Evolutionary conservation across 495 filamentous ascomycete genomes (phyloP).

Genomic region (Penicillium egyptiacum): DNA sequence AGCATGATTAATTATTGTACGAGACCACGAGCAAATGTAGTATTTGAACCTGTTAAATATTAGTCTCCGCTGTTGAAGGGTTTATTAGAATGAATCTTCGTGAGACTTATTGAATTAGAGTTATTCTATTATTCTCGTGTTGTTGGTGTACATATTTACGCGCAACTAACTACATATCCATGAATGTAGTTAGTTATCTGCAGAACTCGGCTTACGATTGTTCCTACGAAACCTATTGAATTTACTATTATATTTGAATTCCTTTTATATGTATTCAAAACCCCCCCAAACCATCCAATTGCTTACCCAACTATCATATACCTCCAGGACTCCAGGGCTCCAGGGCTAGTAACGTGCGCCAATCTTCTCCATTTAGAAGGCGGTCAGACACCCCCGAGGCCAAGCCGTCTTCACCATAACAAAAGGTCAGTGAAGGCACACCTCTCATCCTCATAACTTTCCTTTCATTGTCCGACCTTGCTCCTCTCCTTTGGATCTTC

Average conservation of each 20-base stretch:
- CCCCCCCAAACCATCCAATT: background rate
- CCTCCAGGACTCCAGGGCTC: no score
- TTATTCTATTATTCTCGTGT: no score
- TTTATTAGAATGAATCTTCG: no score
- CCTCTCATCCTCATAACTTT: conserved; percentile 13
- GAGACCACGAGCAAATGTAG: conserved; percentile 12
- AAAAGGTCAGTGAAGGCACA: conserved; percentile 26
- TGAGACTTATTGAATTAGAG: no score
- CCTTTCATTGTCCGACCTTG: conserved; percentile 20
- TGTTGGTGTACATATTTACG: no score
- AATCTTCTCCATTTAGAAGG: conserved; percentile 18
- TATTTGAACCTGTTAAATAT: background rate
- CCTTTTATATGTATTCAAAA: background rate
- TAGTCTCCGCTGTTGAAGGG: no score
- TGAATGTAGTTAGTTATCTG: no score
- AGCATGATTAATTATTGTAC: conserved; percentile 5
- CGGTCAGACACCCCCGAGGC: conserved; percentile 23
- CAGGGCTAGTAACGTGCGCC: background rate
- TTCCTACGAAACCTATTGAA: background rate
- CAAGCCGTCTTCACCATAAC: conserved; percentile 28
- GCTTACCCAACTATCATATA: background rate
- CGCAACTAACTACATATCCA: no score
- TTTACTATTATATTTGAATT: background rate
- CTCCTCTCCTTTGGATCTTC: conserved; percentile 7
- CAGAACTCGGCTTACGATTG: no score